Evolutionary conservation across 148 eudicot species (phyloP).

Genomic region (Spergularia marina): DNA sequence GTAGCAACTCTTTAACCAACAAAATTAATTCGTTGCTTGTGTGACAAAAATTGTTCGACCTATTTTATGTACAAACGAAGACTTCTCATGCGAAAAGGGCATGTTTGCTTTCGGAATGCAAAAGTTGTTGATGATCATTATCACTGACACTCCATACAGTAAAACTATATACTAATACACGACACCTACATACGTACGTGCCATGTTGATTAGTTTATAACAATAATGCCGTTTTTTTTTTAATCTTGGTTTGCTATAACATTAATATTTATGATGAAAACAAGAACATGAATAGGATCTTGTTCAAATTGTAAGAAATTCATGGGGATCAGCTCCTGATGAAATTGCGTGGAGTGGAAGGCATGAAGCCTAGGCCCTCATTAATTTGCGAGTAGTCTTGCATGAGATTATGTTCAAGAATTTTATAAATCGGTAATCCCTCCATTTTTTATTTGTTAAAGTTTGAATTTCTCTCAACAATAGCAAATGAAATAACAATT

Average conservation of each 20-base stretch:
- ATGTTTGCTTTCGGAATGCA: constrained; percentile 38
- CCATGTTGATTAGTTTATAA: no score
- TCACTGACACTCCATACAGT: not conserved
- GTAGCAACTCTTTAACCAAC: no score
- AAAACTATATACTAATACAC: no score
- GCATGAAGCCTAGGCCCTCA: not conserved
- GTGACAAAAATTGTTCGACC: constrained; percentile 1
- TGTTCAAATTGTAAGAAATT: not conserved
- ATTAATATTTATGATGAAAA: not conserved
- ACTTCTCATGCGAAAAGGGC: constrained; percentile 19
- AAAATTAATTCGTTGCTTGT: not conserved
- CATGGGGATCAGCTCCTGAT: constrained; percentile 19
- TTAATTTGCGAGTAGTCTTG: not conserved
- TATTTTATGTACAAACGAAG: constrained; percentile 4
- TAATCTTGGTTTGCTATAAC: no score
- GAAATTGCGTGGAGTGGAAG: constrained; percentile 24
- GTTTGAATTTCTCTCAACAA: no score
- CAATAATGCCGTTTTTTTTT: no score
- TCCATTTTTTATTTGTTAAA: no score
- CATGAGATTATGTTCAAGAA: not conserved
- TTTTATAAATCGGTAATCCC: no score
- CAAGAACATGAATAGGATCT: constrained; percentile 18
- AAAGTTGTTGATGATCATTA: constrained; percentile 27
- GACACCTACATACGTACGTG: no score
- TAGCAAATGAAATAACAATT: no score